phyloP scores from a whole-genome alignment of 78 protist genomes.

The Dictyostelium discoideum region dicty_2.7 NC_007090.3:2661001-2661500 shows the following conservation, averaged over 20 bases:
- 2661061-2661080: neutral
- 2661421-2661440: neutral
- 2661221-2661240: neutral
- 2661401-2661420: neutral
- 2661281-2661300: neutral
- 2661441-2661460: neutral
- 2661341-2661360: neutral
- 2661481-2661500: neutral
- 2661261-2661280: neutral
- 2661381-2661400: neutral
- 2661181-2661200: neutral
- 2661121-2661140: neutral
- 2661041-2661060: neutral
- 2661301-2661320: neutral
- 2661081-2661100: neutral
- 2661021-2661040: conserved; percentile 11
- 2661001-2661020: neutral
- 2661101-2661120: neutral
- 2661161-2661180: neutral
- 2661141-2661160: neutral
- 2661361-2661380: neutral
- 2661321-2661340: conserved; percentile 21
- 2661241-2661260: neutral
- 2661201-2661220: neutral
- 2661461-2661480: neutral